phyloP scores from a whole-genome alignment of 2,329 filamentous ascomycete species.

The Arthrobotrys sinensis region DNA sequence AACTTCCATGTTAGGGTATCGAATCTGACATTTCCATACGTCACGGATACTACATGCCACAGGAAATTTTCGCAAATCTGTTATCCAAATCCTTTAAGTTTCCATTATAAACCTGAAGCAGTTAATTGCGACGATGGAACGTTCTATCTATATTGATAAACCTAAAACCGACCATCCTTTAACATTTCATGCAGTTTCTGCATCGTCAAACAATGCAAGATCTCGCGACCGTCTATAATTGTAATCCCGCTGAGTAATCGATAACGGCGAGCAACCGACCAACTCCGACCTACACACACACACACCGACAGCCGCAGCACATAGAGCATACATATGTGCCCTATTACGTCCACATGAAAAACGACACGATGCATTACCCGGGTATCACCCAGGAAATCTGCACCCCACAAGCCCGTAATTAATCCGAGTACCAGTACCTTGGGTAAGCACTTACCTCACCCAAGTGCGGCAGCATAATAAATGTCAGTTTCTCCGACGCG shows the following conservation, averaged over 20 bases:
- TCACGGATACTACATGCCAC: conserved; percentile 39
- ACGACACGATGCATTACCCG: conserved; percentile 9
- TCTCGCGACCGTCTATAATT: neutral
- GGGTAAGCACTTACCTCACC: conserved; percentile 26
- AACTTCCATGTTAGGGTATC: conserved; percentile 27
- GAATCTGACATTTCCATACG: conserved; percentile 43
- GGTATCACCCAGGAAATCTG: conserved; percentile 22
- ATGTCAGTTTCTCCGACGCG: conserved; percentile 37
- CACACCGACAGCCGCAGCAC: neutral
- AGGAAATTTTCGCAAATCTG: conserved; percentile 15
- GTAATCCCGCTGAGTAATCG: conserved; percentile 30
- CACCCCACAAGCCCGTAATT: conserved; percentile 46
- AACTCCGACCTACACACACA: neutral
- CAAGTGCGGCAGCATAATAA: conserved; percentile 1
- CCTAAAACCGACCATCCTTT: conserved; percentile 13
- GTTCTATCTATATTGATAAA: conserved; percentile 26
- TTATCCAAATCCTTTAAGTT: neutral
- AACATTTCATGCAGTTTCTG: conserved; percentile 8
- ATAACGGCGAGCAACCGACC: conserved; percentile 3
- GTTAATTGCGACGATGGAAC: conserved; percentile 11
- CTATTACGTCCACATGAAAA: neutral
- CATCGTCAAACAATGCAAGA: conserved; percentile 9
- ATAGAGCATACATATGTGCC: neutral
- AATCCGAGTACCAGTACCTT: conserved; percentile 49
- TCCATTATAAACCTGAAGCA: neutral